Evolutionary conservation across 2,329 filamentous ascomycete genomes (phyloP).

Genomic region (Penicillium polonicum): DNA sequence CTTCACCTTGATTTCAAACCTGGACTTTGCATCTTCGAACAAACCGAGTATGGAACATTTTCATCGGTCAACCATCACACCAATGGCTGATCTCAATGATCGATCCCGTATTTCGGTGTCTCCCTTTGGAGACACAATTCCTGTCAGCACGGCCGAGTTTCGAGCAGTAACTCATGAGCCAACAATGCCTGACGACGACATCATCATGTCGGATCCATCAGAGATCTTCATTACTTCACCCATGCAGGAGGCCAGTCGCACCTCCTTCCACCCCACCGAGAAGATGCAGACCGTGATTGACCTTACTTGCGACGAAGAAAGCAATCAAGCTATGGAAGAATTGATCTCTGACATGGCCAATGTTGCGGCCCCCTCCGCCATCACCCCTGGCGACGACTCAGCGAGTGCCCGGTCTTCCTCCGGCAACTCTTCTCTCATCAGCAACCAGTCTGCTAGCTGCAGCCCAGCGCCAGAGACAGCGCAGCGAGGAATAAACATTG

Average conservation of each 20-base stretch:
- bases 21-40: background rate
- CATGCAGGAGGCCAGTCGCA: background rate
- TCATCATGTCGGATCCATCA: background rate
- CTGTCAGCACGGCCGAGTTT: background rate
- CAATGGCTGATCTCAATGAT: background rate
- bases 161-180: background rate
- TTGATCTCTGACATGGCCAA: background rate
- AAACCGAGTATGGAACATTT: background rate
- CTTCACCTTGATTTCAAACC: background rate
- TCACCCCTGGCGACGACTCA: background rate
- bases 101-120: conserved; percentile 1
- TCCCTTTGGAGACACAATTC: background rate
- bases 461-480: conserved; percentile 9
- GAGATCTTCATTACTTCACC: background rate
- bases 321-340: background rate
- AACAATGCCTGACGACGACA: background rate
- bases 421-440: background rate
- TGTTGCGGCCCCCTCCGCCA: background rate
- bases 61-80: background rate
- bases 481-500: conserved; percentile 2
- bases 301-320: background rate
- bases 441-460: background rate
- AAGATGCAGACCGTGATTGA: background rate
- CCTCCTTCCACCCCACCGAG: background rate
- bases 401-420: background rate